A percentile compares a stretch with the other conserved stretches of the same genome.
Evolutionary conservation across 768 basidiomycete genomes (phyloP).

Genomic region (Amanita muscaria): DNA sequence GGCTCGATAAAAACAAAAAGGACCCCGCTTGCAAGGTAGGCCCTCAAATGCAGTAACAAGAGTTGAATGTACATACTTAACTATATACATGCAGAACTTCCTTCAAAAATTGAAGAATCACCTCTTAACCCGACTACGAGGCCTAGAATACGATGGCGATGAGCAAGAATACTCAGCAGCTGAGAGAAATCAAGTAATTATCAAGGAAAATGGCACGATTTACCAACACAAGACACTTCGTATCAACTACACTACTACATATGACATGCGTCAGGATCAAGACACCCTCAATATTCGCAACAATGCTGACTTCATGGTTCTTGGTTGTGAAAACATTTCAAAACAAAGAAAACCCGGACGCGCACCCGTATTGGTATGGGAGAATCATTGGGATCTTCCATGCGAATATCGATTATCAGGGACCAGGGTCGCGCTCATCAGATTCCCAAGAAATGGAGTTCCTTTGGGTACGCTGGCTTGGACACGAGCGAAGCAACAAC

Average conservation of each 20-base stretch:
- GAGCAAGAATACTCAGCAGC: too few species aligned
- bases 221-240: slow-evolving; percentile 7
- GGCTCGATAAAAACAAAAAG: neutral
- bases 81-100: slow-evolving; percentile 11
- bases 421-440: too few species aligned
- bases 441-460: too few species aligned
- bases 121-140: slow-evolving; percentile 13
- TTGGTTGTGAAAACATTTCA: too few species aligned
- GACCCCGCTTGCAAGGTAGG: slow-evolving; percentile 2
- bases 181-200: too few species aligned
- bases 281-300: slow-evolving; percentile 26
- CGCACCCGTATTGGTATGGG: too few species aligned
- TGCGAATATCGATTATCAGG: too few species aligned
- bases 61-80: neutral
- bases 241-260: slow-evolving; percentile 29
- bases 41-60: slow-evolving; percentile 10
- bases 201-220: slow-evolving; percentile 18
- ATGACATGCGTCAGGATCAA: too few species aligned
- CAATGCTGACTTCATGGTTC: slow-evolving; percentile 9
- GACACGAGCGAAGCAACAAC: slow-evolving; percentile 15
- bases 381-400: too few species aligned
- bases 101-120: slow-evolving; percentile 17
- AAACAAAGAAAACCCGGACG: neutral
- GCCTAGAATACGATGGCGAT: too few species aligned
- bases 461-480: neutral